These are phyloP conservation scores for Wickerhamiella shivajii DNA, from an alignment of 805 yeast species.

Conservation along the genomic window DNA sequence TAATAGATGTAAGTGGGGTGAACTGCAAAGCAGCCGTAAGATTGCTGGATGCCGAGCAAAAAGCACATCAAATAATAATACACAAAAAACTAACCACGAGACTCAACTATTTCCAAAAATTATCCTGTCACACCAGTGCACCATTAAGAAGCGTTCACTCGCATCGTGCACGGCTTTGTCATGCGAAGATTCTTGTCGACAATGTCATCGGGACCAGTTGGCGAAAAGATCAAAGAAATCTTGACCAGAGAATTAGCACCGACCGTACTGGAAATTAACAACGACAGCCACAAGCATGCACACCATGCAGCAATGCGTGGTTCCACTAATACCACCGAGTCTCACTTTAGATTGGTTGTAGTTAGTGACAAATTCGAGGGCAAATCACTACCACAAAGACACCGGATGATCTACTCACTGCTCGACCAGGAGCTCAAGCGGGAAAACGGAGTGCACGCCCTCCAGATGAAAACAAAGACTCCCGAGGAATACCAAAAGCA, in stretches of 20 bases:
- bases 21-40: too few relatives aligned
- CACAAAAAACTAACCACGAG: too few relatives aligned
- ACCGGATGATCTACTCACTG: conserved; percentile 54
- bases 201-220: conserved; percentile 29
- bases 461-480: conserved; percentile 74
- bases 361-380: conserved; percentile 59
- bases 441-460: conserved; percentile 66
- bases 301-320: conserved; percentile 74
- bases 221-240: conserved; percentile 33
- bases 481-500: conserved; percentile 32
- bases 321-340: conserved; percentile 56
- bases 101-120: too few relatives aligned
- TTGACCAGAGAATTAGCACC: conserved; percentile 31
- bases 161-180: background rate
- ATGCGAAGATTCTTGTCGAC: conserved; percentile 4
- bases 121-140: background rate
- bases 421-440: conserved; percentile 55
- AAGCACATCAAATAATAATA: too few relatives aligned
- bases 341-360: conserved; percentile 65
- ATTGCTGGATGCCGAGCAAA: too few relatives aligned
- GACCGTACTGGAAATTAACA: conserved; percentile 37
- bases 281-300: conserved; percentile 80
- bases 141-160: conserved; percentile 14
- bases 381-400: conserved; percentile 55
- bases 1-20: too few relatives aligned